Percentiles rank a stretch among this genome's conserved stretches.
Evolutionary conservation across 495 filamentous ascomycete species (phyloP).

Genomic region (Cryomyces antarcticus): DNA sequence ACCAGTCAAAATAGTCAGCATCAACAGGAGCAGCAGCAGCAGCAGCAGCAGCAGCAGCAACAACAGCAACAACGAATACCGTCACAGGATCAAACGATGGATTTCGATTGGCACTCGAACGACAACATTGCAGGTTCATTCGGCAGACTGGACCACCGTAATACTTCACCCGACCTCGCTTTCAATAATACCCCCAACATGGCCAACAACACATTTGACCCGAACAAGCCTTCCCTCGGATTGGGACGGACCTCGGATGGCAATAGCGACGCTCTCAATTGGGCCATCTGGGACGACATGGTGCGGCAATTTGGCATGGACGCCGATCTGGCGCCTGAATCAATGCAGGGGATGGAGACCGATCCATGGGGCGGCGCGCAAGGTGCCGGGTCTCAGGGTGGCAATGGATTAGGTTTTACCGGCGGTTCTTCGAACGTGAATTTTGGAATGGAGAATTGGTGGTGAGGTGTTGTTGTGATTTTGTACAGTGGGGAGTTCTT

Average conservation of each 20-base stretch:
- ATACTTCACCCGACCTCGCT: neutral
- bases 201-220: neutral
- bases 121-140: neutral
- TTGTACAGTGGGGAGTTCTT: too few relatives aligned
- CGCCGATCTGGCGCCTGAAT: neutral
- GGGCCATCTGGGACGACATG: slow-evolving; percentile 11
- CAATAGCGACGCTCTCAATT: slow-evolving; percentile 3
- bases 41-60: too few relatives aligned
- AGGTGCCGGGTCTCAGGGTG: too few relatives aligned
- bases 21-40: too few relatives aligned
- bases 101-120: neutral
- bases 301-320: slow-evolving; percentile 8
- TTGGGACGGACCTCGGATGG: neutral
- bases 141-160: neutral
- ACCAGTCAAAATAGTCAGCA: too few relatives aligned
- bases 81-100: neutral
- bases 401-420: too few relatives aligned
- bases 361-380: too few relatives aligned
- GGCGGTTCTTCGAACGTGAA: too few relatives aligned
- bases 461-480: too few relatives aligned
- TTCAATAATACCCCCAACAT: neutral
- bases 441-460: too few relatives aligned
- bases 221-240: neutral
- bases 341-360: too few relatives aligned
- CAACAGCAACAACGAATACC: too few relatives aligned